Evolutionary conservation across 176 grass and related monocot genomes (phyloP).

Genomic region (Ensete ventricosum): DNA sequence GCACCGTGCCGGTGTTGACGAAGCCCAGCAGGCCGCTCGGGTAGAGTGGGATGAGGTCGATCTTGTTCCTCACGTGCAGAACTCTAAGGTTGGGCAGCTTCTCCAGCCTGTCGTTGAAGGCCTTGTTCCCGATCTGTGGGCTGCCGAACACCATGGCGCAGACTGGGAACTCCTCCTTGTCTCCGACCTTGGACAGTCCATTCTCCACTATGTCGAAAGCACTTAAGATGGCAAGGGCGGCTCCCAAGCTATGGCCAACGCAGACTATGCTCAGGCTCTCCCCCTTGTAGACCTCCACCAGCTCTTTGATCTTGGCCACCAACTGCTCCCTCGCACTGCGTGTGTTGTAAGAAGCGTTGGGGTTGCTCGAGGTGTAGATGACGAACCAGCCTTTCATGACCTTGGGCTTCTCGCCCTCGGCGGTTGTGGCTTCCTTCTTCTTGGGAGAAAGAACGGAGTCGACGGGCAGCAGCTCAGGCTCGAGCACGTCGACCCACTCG

Average conservation of each 20-base stretch:
- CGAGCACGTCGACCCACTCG: conserved; percentile 70
- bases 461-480: conserved; percentile 43
- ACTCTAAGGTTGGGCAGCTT: conserved; percentile 43
- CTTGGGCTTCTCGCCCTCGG: conserved; percentile 17
- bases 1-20: conserved; percentile 33
- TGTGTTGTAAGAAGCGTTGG: conserved; percentile 49
- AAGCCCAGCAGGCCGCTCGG: conserved; percentile 57
- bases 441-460: conserved; percentile 39
- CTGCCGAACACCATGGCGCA: conserved; percentile 70
- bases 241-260: conserved; percentile 77
- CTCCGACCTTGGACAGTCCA: conserved; percentile 35
- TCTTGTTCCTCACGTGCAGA: conserved; percentile 63
- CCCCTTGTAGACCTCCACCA: conserved; percentile 38
- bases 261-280: conserved; percentile 72
- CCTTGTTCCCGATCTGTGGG: conserved; percentile 76
- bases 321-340: conserved; percentile 62
- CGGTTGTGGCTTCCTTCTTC: not conserved
- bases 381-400: conserved; percentile 86
- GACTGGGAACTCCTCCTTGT: conserved; percentile 36
- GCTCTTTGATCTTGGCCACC: conserved; percentile 39
- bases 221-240: conserved; percentile 50
- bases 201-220: conserved; percentile 76
- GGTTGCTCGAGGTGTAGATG: conserved; percentile 60
- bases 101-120: conserved; percentile 56
- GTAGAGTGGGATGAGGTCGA: conserved; percentile 63